Evolutionary conservation across 345 rosid genomes (phyloP).

Genomic region (Brassica carinata): DNA sequence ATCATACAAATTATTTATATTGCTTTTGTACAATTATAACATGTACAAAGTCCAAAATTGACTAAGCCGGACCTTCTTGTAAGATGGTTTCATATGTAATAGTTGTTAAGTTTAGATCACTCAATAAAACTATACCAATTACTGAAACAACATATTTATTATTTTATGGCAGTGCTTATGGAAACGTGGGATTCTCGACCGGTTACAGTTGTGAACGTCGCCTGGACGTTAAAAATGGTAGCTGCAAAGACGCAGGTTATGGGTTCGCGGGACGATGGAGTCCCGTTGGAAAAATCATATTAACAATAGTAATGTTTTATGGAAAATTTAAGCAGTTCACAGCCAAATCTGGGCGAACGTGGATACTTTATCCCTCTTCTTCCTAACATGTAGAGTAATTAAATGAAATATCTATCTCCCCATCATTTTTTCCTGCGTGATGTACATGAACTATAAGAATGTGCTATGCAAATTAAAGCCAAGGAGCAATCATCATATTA

Average conservation of each 20-base stretch:
- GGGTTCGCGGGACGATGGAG: slow-evolving; percentile 66
- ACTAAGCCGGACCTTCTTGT: too few relatives aligned
- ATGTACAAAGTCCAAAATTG: too few relatives aligned
- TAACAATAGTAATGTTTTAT: slow-evolving; percentile 58
- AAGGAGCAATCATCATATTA: neutral
- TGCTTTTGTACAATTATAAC: too few relatives aligned
- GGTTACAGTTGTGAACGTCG: neutral
- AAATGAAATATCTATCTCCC: neutral
- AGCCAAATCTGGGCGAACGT: slow-evolving; percentile 47
- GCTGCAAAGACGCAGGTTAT: slow-evolving; percentile 44
- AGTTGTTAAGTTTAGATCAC: neutral
- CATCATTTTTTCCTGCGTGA: neutral
- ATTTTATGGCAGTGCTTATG: neutral
- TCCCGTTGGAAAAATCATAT: slow-evolving; percentile 45
- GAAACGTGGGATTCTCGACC: neutral
- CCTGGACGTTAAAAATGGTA: neutral
- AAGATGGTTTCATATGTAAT: neutral
- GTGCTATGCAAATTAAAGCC: neutral
- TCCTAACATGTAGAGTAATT: neutral
- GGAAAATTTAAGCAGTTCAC: slow-evolving; percentile 59
- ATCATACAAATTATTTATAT: too few relatives aligned
- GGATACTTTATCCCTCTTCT: slow-evolving; percentile 47
- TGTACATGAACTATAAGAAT: neutral
- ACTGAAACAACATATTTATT: neutral
- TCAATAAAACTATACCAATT: neutral